phyloP scores from a whole-genome alignment of 23 red algal species.

The Gracilaria caudata region DNA sequence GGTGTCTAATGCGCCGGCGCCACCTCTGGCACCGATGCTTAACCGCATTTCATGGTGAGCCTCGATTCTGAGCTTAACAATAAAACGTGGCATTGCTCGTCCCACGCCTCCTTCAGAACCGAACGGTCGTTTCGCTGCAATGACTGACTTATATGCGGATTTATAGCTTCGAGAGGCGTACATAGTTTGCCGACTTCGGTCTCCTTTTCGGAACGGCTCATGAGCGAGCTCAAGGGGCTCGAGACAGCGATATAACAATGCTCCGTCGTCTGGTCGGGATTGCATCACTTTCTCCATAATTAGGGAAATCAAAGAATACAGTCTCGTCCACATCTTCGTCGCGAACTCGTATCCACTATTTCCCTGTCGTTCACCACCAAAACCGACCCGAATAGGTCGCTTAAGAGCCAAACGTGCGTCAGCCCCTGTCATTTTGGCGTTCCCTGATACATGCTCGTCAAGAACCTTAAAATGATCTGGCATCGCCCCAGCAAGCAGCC shows the following conservation, averaged over 20 bases:
- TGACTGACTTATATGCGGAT: slow-evolving; percentile 61
- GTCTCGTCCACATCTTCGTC: slow-evolving; percentile 66
- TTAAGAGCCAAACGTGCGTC: slow-evolving; percentile 64
- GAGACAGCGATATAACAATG: slow-evolving; percentile 77
- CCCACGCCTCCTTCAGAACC: slow-evolving; percentile 69
- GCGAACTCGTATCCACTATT: slow-evolving; percentile 42
- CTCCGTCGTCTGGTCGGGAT: slow-evolving; percentile 76
- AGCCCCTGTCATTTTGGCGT: slow-evolving; percentile 21
- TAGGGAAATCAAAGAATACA: slow-evolving; percentile 59
- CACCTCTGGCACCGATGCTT: slow-evolving; percentile 54
- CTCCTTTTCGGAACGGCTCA: slow-evolving; percentile 82
- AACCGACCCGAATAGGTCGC: slow-evolving; percentile 35
- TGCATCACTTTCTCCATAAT: slow-evolving; percentile 61
- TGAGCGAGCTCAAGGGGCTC: slow-evolving; percentile 88
- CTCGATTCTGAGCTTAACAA: slow-evolving; percentile 81
- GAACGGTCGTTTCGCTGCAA: slow-evolving; percentile 65
- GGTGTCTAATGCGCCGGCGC: slow-evolving; percentile 17
- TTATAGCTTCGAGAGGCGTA: slow-evolving; percentile 67
- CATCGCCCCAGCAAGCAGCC: slow-evolving; percentile 80
- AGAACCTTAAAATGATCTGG: slow-evolving; percentile 63
- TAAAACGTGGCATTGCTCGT: slow-evolving; percentile 80
- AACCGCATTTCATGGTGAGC: slow-evolving; percentile 78
- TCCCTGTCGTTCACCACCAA: slow-evolving; percentile 59
- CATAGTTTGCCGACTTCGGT: slow-evolving; percentile 58
- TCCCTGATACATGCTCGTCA: slow-evolving; percentile 27